A percentile compares a stretch with the other conserved stretches of the same genome.
phyloP scores from a whole-genome alignment of 1,139 yeast species.

The Kodamaea ohmeri region DNA sequence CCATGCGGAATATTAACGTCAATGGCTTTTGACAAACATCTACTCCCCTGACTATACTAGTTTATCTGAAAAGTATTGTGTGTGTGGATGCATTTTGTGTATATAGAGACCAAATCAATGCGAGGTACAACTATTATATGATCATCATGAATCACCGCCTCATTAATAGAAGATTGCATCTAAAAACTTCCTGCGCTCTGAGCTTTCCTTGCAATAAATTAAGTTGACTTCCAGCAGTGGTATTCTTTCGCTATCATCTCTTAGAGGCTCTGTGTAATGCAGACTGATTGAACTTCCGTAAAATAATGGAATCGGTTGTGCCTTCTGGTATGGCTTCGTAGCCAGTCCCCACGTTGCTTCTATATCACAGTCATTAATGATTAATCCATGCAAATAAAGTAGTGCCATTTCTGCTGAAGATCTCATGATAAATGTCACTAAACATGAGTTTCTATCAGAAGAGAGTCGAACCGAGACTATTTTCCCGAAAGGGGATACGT shows the following conservation, averaged over 20 bases:
- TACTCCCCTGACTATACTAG: no score
- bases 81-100: no score
- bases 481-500: constrained; percentile 38
- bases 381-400: constrained; percentile 30
- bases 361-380: constrained; percentile 31
- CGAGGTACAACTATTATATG: no score
- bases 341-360: constrained; percentile 35
- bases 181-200: constrained; percentile 17
- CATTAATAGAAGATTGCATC: constrained; percentile 14
- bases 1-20: constrained; percentile 25
- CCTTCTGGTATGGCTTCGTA: constrained; percentile 14
- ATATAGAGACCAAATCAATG: no score
- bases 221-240: constrained; percentile 19
- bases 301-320: constrained; percentile 19
- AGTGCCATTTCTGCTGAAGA: constrained; percentile 40
- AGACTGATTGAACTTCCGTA: constrained; percentile 17
- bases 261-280: neutral
- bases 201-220: constrained; percentile 18
- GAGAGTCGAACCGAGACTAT: constrained; percentile 25
- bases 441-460: constrained; percentile 23
- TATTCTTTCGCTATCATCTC: constrained; percentile 20
- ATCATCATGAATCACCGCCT: no score
- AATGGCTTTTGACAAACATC: no score
- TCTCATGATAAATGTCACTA: constrained; percentile 29
- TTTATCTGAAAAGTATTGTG: no score